phyloP scores from a whole-genome alignment of 768 basidiomycete genomes.

The Rickenella mellea region DNA sequence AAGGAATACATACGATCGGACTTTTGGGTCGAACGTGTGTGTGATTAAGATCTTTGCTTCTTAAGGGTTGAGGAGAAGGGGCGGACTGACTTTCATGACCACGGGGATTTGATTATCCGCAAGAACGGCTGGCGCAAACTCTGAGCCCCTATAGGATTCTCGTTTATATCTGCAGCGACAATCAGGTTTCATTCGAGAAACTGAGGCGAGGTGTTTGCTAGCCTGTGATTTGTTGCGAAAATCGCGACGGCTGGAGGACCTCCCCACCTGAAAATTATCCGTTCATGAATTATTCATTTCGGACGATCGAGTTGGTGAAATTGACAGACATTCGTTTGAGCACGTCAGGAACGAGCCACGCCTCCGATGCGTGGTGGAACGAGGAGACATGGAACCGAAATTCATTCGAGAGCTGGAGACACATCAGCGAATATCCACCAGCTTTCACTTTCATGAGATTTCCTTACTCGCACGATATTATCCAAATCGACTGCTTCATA shows the following conservation, averaged over 20 bases:
- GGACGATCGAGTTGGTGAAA: neutral
- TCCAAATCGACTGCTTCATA: conserved; percentile 71
- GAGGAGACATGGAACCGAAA: conserved; percentile 74
- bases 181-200: no score
- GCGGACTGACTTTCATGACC: conserved; percentile 54
- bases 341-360: conserved; percentile 72
- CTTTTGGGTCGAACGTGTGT: no score
- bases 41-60: neutral
- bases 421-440: neutral
- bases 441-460: neutral
- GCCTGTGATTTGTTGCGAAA: conserved; percentile 51
- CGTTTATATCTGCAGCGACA: conserved; percentile 50
- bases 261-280: conserved; percentile 33
- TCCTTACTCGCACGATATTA: conserved; percentile 54
- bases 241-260: conserved; percentile 66
- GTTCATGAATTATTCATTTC: neutral
- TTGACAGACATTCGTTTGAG: conserved; percentile 60
- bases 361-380: conserved; percentile 74
- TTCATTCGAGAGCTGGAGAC: conserved; percentile 61
- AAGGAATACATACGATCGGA: no score
- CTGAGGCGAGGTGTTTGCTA: no score
- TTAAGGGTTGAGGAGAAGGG: neutral
- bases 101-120: conserved; percentile 58
- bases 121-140: conserved; percentile 72
- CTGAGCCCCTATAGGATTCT: conserved; percentile 73